Evolutionary conservation across 2,329 filamentous ascomycete species (phyloP).

Genomic region (Fusarium anthophilum): DNA sequence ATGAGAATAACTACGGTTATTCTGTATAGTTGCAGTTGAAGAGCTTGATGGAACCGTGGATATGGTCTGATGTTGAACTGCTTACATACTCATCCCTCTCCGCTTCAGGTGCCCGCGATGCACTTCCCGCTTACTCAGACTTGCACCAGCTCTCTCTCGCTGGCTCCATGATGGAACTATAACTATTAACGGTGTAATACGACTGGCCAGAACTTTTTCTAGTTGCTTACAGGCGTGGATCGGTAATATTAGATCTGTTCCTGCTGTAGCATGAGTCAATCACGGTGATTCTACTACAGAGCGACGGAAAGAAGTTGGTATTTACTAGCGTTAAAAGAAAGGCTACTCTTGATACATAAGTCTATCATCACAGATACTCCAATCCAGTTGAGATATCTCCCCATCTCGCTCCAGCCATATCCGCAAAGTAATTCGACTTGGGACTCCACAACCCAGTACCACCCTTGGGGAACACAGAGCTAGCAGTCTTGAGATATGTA

Average conservation of each 20-base stretch:
- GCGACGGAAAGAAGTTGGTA: background rate
- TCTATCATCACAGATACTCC: conserved; percentile 15
- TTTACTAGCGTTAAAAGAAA: background rate
- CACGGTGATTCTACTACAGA: background rate
- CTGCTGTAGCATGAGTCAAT: background rate
- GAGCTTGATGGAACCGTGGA: fast-evolving
- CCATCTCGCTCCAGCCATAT: conserved; percentile 44
- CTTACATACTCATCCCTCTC: background rate
- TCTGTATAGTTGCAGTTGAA: no score
- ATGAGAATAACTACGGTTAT: fast-evolving
- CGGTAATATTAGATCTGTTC: background rate
- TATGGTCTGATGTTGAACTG: background rate
- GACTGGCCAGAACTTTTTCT: background rate
- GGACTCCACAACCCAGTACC: conserved; percentile 51
- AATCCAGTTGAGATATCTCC: conserved; percentile 42
- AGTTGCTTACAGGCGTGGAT: background rate
- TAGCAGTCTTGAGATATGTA: conserved; percentile 60
- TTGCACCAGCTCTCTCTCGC: background rate
- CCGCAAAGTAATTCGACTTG: conserved; percentile 43
- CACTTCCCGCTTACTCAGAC: background rate
- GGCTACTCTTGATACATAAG: background rate
- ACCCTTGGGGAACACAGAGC: conserved; percentile 56
- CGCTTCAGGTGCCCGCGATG: background rate
- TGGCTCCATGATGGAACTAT: background rate
- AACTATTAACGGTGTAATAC: background rate